Conservation (phyloP, 441 rosid species). For the Adansonia madagascariensis region DNA sequence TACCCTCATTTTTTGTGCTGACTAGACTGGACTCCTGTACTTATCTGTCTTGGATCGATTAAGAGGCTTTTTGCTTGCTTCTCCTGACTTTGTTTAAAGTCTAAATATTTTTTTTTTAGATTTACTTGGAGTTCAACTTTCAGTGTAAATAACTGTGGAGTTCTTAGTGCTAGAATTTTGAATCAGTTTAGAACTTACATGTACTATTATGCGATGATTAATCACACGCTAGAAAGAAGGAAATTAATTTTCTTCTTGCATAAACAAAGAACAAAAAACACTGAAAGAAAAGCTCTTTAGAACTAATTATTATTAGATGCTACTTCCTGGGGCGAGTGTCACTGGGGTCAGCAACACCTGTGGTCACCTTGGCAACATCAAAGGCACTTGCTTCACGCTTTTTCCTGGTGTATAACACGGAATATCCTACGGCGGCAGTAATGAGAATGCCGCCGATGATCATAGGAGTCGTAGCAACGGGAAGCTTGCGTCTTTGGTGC, state of each 20-base stretch:
- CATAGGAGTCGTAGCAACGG: conserved; percentile 57
- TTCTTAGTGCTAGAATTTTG: not conserved
- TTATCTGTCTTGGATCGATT: not conserved
- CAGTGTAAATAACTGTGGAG: not conserved
- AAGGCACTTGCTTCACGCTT: conserved; percentile 65
- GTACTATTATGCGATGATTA: not conserved
- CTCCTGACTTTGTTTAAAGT: not conserved
- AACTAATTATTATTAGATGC: conserved; percentile 28
- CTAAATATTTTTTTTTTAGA: not conserved
- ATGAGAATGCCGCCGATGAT: conserved; percentile 55
- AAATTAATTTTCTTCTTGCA: not conserved
- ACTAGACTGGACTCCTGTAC: not conserved
- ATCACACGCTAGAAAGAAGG: not conserved
- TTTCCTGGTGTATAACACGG: conserved; percentile 52
- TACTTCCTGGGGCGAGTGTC: conserved; percentile 64
- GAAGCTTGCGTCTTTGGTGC: conserved; percentile 69
- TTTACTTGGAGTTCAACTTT: not conserved
- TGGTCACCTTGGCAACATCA: conserved; percentile 61
- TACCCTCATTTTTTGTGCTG: not conserved
- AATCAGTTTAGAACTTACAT: not conserved
- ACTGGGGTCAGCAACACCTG: conserved; percentile 48
- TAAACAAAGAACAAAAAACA: not conserved
- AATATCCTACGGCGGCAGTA: conserved; percentile 52
- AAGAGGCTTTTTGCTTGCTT: not conserved
- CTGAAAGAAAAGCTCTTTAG: not conserved